Percentiles rank a stretch among this genome's conserved stretches.
Conservation (phyloP, 305 asterid genomes). For the Solanum chacoense region DNA sequence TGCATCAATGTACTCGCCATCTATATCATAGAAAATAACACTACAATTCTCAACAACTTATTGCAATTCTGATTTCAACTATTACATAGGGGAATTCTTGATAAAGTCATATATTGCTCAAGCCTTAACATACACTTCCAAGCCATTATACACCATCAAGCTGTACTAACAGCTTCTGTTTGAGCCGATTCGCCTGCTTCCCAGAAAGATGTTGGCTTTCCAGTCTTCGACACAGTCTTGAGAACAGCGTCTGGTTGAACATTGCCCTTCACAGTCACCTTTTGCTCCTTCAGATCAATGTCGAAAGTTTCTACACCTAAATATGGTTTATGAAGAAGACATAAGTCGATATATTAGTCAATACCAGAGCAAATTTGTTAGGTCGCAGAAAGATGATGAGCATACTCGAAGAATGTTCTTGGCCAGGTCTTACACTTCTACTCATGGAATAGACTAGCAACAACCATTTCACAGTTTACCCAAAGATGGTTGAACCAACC, state of each 20-base stretch:
- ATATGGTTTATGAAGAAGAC: neutral
- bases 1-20: neutral
- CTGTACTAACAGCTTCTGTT: constrained; percentile 14
- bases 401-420: fast-evolving
- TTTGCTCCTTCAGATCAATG: constrained; percentile 72
- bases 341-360: neutral
- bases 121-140: constrained; percentile 1
- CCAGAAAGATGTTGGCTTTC: constrained; percentile 74
- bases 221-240: constrained; percentile 70
- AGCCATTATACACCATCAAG: neutral
- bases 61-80: neutral
- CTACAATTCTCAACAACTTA: neutral
- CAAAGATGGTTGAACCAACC: neutral
- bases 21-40: neutral
- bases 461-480: neutral
- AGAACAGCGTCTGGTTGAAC: constrained; percentile 61
- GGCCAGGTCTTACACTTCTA: neutral
- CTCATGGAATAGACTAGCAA: neutral
- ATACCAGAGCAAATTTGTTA: neutral
- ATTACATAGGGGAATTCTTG: neutral
- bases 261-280: constrained; percentile 76
- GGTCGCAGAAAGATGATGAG: neutral
- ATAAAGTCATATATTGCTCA: neutral
- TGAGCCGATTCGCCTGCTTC: constrained; percentile 36
- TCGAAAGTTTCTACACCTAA: constrained; percentile 72